Percentiles rank a stretch among this genome's conserved stretches.
phyloP scores from a whole-genome alignment of 352 stramenopile species.

The Aphanomyces invadans region DNA sequence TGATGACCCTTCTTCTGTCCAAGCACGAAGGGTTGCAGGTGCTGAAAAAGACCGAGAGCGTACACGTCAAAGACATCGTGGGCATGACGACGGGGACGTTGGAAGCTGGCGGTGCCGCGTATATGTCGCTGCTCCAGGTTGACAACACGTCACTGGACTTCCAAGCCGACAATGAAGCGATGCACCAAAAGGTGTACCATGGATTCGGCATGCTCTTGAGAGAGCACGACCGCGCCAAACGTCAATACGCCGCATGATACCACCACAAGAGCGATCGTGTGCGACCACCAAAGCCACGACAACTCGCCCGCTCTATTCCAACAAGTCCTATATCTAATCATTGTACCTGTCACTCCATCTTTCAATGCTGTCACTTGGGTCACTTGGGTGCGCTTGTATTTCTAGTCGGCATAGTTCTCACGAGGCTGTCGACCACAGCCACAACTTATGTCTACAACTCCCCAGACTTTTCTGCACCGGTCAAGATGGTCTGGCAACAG shows the following conservation, averaged over 20 bases:
- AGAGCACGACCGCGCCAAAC: not conserved
- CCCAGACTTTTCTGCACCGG: no score
- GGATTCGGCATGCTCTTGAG: slow-evolving; percentile 35
- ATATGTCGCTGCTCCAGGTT: slow-evolving; percentile 40
- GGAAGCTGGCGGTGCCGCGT: slow-evolving; percentile 32
- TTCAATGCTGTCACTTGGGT: no score
- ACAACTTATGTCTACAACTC: no score
- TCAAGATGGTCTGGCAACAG: no score
- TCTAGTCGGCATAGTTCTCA: no score
- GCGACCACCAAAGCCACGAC: no score
- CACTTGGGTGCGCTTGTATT: no score
- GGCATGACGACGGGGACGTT: slow-evolving; percentile 40
- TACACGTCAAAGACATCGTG: slow-evolving; percentile 37
- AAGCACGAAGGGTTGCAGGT: slow-evolving; percentile 38
- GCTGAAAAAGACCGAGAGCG: slow-evolving; percentile 41
- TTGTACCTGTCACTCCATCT: no score
- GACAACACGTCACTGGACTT: slow-evolving; percentile 47
- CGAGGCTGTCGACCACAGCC: no score
- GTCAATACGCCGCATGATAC: not conserved
- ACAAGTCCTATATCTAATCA: no score
- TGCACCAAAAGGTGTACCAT: slow-evolving; percentile 39
- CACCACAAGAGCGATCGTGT: no score
- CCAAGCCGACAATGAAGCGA: slow-evolving; percentile 40
- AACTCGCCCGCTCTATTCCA: no score
- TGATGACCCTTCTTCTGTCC: slow-evolving; percentile 51